phyloP scores from a whole-genome alignment of 768 basidiomycete genomes.

The Coprinellus micaceus region DNA sequence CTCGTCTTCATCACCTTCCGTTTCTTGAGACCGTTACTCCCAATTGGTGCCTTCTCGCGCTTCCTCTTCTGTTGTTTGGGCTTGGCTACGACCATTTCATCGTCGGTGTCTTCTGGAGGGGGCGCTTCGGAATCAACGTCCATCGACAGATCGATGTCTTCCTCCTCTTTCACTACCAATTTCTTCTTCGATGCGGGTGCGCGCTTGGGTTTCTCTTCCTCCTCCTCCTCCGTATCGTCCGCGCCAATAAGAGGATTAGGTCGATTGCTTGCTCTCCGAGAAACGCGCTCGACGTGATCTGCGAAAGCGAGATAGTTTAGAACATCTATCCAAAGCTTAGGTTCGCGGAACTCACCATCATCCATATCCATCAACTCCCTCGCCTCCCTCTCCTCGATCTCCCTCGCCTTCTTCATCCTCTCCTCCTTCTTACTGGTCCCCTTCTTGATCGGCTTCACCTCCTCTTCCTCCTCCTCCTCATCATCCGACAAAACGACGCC shows the following conservation, averaged over 20 bases:
- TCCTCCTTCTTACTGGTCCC: constrained; percentile 22
- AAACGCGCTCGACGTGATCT: constrained; percentile 32
- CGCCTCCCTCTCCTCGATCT: constrained; percentile 40
- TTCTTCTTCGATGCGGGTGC: background rate
- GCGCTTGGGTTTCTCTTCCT: no score
- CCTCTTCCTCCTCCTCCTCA: constrained; percentile 38
- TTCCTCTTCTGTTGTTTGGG: constrained; percentile 44
- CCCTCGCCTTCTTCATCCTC: constrained; percentile 28
- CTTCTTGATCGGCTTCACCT: constrained; percentile 26
- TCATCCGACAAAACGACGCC: constrained; percentile 58
- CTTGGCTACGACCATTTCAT: constrained; percentile 38
- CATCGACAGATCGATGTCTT: constrained; percentile 9
- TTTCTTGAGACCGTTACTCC: constrained; percentile 76
- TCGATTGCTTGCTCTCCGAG: constrained; percentile 17
- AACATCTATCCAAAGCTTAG: background rate
- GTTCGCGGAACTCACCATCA: constrained; percentile 46
- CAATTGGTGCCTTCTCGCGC: constrained; percentile 69
- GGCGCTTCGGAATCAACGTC: constrained; percentile 13
- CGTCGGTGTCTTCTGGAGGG: constrained; percentile 23
- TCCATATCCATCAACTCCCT: constrained; percentile 75
- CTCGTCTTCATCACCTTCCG: constrained; percentile 58
- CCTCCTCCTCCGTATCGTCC: constrained; percentile 17
- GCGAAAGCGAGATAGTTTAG: background rate
- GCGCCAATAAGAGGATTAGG: constrained; percentile 7
- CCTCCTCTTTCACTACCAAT: constrained; percentile 13